Percentiles rank a stretch among this genome's conserved stretches.
phyloP scores from a whole-genome alignment of 2,329 filamentous ascomycete genomes.

The Davidsoniella neocaledoniae region DNA sequence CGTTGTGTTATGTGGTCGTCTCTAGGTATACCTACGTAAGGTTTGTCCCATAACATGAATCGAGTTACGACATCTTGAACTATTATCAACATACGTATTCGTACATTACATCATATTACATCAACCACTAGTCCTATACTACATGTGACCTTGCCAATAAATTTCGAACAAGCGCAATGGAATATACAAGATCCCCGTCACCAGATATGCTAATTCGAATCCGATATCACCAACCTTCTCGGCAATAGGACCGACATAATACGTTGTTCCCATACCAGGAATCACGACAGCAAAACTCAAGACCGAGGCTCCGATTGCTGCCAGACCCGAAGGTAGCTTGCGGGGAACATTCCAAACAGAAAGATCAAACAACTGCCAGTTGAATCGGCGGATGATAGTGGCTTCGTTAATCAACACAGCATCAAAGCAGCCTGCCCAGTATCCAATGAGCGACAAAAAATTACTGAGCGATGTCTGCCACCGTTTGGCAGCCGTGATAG shows the following conservation, averaged over 20 bases:
- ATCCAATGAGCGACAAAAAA: conserved; percentile 28
- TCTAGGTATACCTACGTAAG: conserved; percentile 17
- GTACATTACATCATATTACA: conserved; percentile 13
- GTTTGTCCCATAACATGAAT: neutral
- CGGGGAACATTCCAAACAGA: conserved; percentile 27
- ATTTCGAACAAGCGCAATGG: conserved; percentile 20
- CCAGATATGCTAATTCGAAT: conserved; percentile 27
- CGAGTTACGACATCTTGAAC: neutral
- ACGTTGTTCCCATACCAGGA: conserved; percentile 26
- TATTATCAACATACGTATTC: neutral
- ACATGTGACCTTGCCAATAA: neutral
- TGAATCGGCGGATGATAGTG: conserved; percentile 25
- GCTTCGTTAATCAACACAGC: conserved; percentile 26
- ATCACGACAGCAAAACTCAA: conserved; percentile 26
- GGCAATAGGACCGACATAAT: conserved; percentile 28
- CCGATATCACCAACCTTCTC: conserved; percentile 27
- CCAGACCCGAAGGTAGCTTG: conserved; percentile 26
- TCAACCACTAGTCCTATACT: conserved; percentile 19
- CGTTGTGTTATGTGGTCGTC: conserved; percentile 60
- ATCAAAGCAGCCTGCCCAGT: conserved; percentile 29
- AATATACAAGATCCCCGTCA: conserved; percentile 25
- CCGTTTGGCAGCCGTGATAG: conserved; percentile 22
- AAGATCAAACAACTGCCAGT: conserved; percentile 25
- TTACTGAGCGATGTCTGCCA: conserved; percentile 28
- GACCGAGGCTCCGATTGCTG: conserved; percentile 27